These are phyloP conservation scores for Phlebiopsis flavidoalba DNA, from an alignment of 768 basidiomycete genomes.

Conservation along the genomic window DNA sequence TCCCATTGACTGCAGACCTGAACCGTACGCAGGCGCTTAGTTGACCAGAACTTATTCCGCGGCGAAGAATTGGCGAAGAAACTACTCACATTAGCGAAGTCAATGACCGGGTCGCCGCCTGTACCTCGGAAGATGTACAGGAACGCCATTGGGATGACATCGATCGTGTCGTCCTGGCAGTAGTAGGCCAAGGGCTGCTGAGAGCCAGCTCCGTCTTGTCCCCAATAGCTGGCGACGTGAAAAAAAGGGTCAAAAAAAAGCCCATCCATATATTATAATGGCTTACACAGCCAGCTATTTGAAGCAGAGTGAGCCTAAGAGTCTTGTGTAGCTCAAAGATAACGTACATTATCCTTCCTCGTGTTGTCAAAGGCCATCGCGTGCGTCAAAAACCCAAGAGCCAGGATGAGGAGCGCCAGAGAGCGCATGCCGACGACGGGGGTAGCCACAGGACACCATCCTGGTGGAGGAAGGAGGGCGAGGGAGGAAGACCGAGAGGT, in stretches of 20 bases:
- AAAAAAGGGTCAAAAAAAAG: background rate
- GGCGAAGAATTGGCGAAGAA: background rate
- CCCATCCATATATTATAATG: background rate
- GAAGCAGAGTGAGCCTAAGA: background rate
- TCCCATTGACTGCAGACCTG: conserved; percentile 58
- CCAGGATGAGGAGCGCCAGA: conserved; percentile 8
- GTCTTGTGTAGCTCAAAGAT: background rate
- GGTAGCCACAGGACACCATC: conserved; percentile 3
- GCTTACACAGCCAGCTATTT: conserved; percentile 29
- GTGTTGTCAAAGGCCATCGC: conserved; percentile 46
- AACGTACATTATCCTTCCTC: conserved; percentile 58
- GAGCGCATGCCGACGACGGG: conserved; percentile 5
- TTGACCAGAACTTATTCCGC: background rate
- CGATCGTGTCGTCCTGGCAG: conserved; percentile 51
- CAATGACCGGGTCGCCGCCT: conserved; percentile 52
- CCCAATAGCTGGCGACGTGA: conserved; percentile 37
- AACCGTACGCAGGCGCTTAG: background rate
- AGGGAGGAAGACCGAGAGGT: conserved; percentile 2
- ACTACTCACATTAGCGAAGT: conserved; percentile 50
- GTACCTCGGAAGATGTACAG: conserved; percentile 54
- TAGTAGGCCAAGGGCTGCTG: conserved; percentile 47
- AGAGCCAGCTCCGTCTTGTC: conserved; percentile 45
- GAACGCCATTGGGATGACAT: conserved; percentile 60
- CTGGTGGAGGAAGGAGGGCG: background rate
- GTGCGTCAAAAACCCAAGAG: conserved; percentile 7